phyloP scores from a whole-genome alignment of 1,284 basidiomycete species.

The Lignosus rhinocerotis region DNA sequence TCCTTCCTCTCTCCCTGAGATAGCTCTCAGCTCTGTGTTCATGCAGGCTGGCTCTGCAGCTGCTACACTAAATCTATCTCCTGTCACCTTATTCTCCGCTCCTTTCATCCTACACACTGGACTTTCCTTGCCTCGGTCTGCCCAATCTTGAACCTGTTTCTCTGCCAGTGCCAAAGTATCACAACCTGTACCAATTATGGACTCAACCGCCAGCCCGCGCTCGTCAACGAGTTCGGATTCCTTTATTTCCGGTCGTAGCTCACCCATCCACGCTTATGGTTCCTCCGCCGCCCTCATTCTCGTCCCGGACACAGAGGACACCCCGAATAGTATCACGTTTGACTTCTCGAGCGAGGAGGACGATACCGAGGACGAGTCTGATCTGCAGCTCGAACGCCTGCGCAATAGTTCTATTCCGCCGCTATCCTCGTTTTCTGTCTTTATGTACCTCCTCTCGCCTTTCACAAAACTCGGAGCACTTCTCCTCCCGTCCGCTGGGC shows the following conservation, averaged over 20 bases:
- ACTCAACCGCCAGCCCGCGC: conserved; percentile 21
- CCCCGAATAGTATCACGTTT: conserved; percentile 37
- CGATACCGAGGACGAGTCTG: conserved; percentile 47
- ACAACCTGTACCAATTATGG: conserved; percentile 6
- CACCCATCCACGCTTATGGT: conserved; percentile 30
- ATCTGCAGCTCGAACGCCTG: conserved; percentile 43
- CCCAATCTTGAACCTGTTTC: background rate
- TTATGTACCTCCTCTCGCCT: conserved; percentile 69
- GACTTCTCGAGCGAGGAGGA: conserved; percentile 55
- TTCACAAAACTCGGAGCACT: conserved; percentile 71
- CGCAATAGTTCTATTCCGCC: conserved; percentile 48
- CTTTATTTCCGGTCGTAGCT: conserved; percentile 28
- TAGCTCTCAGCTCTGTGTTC: conserved; percentile 18
- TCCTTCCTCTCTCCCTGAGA: conserved; percentile 6
- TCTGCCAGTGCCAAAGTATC: background rate
- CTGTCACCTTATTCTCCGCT: conserved; percentile 8
- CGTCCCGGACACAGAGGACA: conserved; percentile 50
- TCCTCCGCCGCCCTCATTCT: conserved; percentile 60
- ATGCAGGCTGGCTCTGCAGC: conserved; percentile 24
- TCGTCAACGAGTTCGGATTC: conserved; percentile 29
- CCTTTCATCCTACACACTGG: conserved; percentile 10
- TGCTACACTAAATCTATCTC: conserved; percentile 6
- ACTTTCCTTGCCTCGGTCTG: background rate
- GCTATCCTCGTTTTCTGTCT: conserved; percentile 56
- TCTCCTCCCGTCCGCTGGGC: conserved; percentile 46